Evolutionary conservation across 139 green algal species (phyloP).

Genomic region (Coelastrella sp.): DNA sequence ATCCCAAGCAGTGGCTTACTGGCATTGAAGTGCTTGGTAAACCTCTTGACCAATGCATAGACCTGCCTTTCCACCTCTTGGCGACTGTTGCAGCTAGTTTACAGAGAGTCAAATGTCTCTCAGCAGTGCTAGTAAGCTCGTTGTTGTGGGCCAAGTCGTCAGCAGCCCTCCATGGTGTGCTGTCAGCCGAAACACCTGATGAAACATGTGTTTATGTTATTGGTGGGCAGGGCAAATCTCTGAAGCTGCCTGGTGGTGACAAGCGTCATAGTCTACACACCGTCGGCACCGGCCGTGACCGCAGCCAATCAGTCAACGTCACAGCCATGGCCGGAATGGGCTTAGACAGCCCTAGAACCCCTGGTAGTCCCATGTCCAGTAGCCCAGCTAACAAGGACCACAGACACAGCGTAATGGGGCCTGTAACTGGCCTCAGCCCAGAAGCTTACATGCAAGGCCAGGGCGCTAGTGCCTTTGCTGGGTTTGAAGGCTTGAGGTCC

Average conservation of each 20-base stretch:
- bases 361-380: background rate
- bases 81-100: no score
- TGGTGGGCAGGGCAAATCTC: background rate
- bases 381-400: background rate
- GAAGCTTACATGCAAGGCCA: background rate
- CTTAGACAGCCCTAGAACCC: background rate
- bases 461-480: background rate
- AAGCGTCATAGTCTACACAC: background rate
- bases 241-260: conserved; percentile 5
- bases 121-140: no score
- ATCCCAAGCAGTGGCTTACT: no score
- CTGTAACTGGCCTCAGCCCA: background rate
- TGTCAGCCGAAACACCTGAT: background rate
- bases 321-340: conserved; percentile 30
- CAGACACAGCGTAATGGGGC: background rate
- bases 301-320: conserved; percentile 34
- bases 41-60: no score
- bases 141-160: no score
- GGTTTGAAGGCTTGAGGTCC: background rate
- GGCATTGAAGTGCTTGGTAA: no score
- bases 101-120: no score
- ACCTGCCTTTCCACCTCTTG: no score
- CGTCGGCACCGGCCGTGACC: background rate
- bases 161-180: no score
- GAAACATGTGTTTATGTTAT: background rate